phyloP scores from a whole-genome alignment of 306 rosid genomes.

The Sesbania bispinosa region DNA sequence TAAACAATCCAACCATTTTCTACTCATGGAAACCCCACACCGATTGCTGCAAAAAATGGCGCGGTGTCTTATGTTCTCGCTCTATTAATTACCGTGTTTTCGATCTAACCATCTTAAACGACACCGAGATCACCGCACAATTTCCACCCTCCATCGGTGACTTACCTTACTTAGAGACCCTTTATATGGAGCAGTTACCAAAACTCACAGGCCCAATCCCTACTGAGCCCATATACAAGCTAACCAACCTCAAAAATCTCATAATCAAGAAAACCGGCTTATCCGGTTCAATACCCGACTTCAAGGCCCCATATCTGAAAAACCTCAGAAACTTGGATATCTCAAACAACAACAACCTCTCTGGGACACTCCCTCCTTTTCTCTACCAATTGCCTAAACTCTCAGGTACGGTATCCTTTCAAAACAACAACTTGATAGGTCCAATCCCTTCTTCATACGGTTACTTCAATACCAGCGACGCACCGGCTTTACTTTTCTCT shows the following conservation, averaged over 20 bases:
- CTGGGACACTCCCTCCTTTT: not conserved
- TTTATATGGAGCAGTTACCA: conserved; percentile 31
- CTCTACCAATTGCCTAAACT: conserved; percentile 19
- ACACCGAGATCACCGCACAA: conserved; percentile 32
- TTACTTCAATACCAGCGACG: too few species aligned
- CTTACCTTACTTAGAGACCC: conserved; percentile 40
- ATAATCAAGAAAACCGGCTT: not conserved
- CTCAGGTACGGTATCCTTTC: not conserved
- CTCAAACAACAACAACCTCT: not conserved
- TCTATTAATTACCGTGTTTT: too few species aligned
- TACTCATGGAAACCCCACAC: too few species aligned
- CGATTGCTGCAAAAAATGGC: conserved; percentile 29
- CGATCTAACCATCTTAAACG: conserved; percentile 25
- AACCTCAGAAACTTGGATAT: not conserved
- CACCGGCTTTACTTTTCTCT: too few species aligned
- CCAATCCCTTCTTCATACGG: conserved; percentile 37
- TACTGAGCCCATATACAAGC: not conserved
- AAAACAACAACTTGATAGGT: conserved; percentile 41
- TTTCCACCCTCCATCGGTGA: conserved; percentile 53
- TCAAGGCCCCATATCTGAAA: not conserved
- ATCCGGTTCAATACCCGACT: not conserved
- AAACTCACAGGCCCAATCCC: conserved; percentile 25
- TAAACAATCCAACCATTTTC: too few species aligned
- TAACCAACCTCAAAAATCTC: not conserved
- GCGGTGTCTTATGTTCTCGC: too few species aligned